Percentiles rank a stretch among this genome's conserved stretches.
Evolutionary conservation across 2,329 filamentous ascomycete species (phyloP).

Genomic region (Cryoendolithus antarcticus): DNA sequence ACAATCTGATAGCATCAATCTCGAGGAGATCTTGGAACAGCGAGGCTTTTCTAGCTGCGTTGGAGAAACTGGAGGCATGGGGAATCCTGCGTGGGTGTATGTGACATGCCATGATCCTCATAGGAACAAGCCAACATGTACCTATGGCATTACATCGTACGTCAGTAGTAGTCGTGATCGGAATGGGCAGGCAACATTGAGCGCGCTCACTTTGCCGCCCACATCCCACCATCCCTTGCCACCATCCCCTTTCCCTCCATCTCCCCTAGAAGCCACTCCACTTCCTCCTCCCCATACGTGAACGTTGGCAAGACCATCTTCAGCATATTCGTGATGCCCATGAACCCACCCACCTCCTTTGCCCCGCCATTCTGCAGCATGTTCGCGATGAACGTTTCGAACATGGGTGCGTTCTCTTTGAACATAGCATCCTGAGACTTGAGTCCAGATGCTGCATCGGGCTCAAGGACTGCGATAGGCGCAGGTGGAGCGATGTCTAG

Average conservation of each 20-base stretch:
- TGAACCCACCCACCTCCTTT: slow-evolving; percentile 53
- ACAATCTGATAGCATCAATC: too few species aligned
- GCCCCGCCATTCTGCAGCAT: slow-evolving; percentile 77
- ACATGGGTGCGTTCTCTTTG: slow-evolving; percentile 58
- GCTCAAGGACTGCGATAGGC: slow-evolving; percentile 14
- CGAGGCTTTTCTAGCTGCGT: too few species aligned
- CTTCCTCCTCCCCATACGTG: slow-evolving; percentile 76
- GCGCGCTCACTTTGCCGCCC: slow-evolving; percentile 8
- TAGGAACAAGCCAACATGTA: too few species aligned
- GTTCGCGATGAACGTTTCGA: slow-evolving; percentile 83
- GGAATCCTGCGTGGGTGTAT: too few species aligned
- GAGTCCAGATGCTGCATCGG: slow-evolving; percentile 36
- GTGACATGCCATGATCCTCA: too few species aligned
- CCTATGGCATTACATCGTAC: too few species aligned
- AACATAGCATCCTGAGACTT: slow-evolving; percentile 45
- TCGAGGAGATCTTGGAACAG: too few species aligned
- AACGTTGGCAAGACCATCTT: slow-evolving; percentile 84
- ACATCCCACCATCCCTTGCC: slow-evolving; percentile 19
- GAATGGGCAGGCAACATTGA: too few species aligned
- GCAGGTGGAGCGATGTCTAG: slow-evolving; percentile 23
- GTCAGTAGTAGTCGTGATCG: too few species aligned
- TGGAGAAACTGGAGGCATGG: too few species aligned
- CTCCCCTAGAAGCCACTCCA: slow-evolving; percentile 64
- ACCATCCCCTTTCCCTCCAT: slow-evolving; percentile 65
- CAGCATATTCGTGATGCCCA: slow-evolving; percentile 86